Evolutionary conservation across 2,329 filamentous ascomycete genomes (phyloP).

Genomic region (Fusarium sambucinum): DNA sequence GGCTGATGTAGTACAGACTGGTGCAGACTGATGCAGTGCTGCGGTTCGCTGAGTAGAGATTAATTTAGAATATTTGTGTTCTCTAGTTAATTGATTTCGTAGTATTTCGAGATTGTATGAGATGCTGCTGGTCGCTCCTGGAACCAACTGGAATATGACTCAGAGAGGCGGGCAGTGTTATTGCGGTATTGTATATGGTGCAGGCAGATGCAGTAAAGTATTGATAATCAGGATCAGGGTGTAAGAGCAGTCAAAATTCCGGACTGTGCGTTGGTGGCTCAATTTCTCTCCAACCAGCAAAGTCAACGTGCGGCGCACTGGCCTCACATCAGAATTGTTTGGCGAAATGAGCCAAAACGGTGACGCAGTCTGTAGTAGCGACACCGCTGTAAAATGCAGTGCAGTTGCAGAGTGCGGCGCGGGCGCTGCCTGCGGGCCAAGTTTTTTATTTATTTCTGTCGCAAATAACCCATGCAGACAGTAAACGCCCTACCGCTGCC

Average conservation of each 20-base stretch:
- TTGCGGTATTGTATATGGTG: conserved; percentile 9
- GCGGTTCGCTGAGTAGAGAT: conserved; percentile 12
- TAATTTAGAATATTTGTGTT: conserved; percentile 14
- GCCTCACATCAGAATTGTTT: conserved; percentile 27
- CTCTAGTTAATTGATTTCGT: not conserved
- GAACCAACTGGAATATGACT: conserved; percentile 31
- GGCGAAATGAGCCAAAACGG: conserved; percentile 45
- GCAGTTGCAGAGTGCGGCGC: conserved; percentile 31
- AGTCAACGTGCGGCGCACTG: conserved; percentile 46
- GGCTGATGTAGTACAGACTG: conserved; percentile 5
- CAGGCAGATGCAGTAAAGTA: conserved; percentile 5
- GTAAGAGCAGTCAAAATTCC: conserved; percentile 40
- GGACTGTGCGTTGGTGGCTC: conserved; percentile 28
- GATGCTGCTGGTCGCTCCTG: conserved; percentile 9
- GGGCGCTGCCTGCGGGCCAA: conserved; percentile 32
- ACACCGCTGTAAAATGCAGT: conserved; percentile 37
- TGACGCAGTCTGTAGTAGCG: conserved; percentile 43
- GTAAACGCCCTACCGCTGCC: conserved; percentile 31
- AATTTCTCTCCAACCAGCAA: conserved; percentile 34
- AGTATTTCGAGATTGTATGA: not conserved
- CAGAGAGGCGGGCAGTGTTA: conserved; percentile 42
- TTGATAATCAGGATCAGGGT: conserved; percentile 43
- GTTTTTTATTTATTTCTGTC: conserved; percentile 30
- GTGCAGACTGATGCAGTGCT: conserved; percentile 6
- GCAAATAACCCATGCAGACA: not conserved